Conservation (phyloP, 129 eudicot genomes). For the Centella asiatica region DNA sequence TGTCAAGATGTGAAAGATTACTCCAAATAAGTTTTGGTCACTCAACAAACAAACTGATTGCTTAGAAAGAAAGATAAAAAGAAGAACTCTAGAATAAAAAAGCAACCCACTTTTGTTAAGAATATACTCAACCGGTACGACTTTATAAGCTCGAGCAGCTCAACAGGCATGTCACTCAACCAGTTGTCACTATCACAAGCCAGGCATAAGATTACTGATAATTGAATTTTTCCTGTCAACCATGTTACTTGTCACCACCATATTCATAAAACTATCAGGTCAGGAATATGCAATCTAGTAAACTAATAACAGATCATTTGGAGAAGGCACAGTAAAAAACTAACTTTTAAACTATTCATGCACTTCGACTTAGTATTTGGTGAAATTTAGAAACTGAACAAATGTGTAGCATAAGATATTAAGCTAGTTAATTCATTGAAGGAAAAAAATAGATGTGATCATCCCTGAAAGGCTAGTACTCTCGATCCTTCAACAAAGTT, state of each 20-base stretch:
- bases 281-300: conserved; percentile 1
- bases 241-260: not conserved
- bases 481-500: too few relatives aligned
- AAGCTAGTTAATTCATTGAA: too few relatives aligned
- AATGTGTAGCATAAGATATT: too few relatives aligned
- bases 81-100: conserved; percentile 11
- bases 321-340: too few relatives aligned
- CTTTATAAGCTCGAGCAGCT: conserved; percentile 53
- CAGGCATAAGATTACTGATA: conserved; percentile 61
- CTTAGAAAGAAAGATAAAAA: not conserved
- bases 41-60: not conserved
- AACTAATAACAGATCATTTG: too few relatives aligned
- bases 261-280: not conserved
- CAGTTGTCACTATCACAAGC: conserved; percentile 43
- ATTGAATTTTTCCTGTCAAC: conserved; percentile 43
- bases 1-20: not conserved
- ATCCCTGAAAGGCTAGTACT: too few relatives aligned
- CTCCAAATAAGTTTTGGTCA: not conserved
- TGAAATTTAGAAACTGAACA: too few relatives aligned
- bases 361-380: too few relatives aligned
- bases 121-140: conserved; percentile 68
- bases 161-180: conserved; percentile 38
- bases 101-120: conserved; percentile 62
- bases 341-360: too few relatives aligned
- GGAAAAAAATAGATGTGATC: too few relatives aligned